Conservation (phyloP, 1,284 basidiomycete species). For the Stygiomarasmius scandens region DNA sequence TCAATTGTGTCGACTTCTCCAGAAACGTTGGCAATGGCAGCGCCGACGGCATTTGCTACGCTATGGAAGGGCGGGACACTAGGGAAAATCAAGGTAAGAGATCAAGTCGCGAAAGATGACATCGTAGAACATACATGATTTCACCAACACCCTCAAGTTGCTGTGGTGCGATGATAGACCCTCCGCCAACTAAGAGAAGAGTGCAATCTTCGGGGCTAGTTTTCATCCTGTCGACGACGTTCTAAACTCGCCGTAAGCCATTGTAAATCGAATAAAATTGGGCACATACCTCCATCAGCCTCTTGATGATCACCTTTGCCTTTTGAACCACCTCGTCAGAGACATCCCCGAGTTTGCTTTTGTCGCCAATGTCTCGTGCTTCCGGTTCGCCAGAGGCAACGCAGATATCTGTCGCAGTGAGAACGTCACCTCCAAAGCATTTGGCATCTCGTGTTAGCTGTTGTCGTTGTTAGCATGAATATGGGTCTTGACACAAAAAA, state of each 20-base stretch:
- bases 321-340: conserved; percentile 27
- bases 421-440: conserved; percentile 51
- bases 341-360: conserved; percentile 30
- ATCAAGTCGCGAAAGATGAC: conserved; percentile 10
- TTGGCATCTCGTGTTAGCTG: conserved; percentile 33
- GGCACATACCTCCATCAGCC: conserved; percentile 41
- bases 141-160: conserved; percentile 46
- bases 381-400: conserved; percentile 38
- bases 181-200: conserved; percentile 52
- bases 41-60: conserved; percentile 62
- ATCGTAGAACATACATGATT: conserved; percentile 37
- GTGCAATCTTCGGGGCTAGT: conserved; percentile 50
- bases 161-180: conserved; percentile 48
- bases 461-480: no score
- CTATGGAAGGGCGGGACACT: conserved; percentile 44
- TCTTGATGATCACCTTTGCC: conserved; percentile 40
- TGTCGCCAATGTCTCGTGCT: conserved; percentile 38
- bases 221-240: conserved; percentile 52
- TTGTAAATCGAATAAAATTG: neutral
- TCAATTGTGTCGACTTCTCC: conserved; percentile 45
- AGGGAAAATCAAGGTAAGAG: neutral
- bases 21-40: conserved; percentile 47
- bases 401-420: conserved; percentile 55
- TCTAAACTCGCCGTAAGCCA: conserved; percentile 11
- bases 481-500: neutral